These are phyloP conservation scores for Yarrowia hollandica DNA, from an alignment of 805 yeast genomes.

Conservation along the genomic window DNA sequence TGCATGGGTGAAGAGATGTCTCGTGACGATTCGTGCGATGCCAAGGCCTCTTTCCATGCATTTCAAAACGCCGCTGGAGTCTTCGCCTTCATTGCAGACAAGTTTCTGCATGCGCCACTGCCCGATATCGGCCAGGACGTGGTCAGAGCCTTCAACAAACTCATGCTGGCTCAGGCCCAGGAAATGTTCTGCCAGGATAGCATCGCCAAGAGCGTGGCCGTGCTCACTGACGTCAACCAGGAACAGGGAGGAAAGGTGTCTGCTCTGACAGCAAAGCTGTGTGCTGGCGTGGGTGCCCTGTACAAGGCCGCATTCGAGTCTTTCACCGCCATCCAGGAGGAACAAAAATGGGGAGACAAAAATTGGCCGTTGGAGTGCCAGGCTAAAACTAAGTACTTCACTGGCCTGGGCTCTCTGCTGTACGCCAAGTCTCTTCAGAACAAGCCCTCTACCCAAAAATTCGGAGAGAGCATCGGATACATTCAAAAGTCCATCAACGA, in stretches of 20 bases:
- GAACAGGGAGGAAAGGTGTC: conserved; percentile 39
- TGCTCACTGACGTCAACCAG: conserved; percentile 5
- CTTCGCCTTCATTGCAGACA: conserved; percentile 67
- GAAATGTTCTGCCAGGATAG: conserved; percentile 58
- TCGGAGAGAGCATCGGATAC: conserved; percentile 76
- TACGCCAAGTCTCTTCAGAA: conserved; percentile 56
- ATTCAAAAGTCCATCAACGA: conserved; percentile 50
- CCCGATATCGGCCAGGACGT: conserved; percentile 71
- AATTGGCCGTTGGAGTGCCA: conserved; percentile 55
- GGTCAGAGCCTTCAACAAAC: conserved; percentile 58
- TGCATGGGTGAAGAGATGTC: conserved; percentile 42
- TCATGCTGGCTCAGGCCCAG: conserved; percentile 86
- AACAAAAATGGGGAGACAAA: conserved; percentile 46
- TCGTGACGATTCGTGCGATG: conserved; percentile 42
- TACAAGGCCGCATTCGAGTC: conserved; percentile 55
- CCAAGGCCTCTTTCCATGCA: conserved; percentile 58
- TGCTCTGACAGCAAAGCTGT: conserved; percentile 71
- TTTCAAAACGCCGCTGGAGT: conserved; percentile 81
- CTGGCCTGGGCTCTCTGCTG: conserved; percentile 60
- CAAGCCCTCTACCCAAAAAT: conserved; percentile 47
- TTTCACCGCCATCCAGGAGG: conserved; percentile 38
- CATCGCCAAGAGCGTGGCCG: conserved; percentile 44
- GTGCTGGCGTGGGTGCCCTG: conserved; percentile 58
- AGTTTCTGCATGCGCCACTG: conserved; percentile 86
- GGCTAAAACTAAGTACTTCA: conserved; percentile 57